Conservation (phyloP, 106 monocot species). For the Hemerocallis citrina region DNA sequence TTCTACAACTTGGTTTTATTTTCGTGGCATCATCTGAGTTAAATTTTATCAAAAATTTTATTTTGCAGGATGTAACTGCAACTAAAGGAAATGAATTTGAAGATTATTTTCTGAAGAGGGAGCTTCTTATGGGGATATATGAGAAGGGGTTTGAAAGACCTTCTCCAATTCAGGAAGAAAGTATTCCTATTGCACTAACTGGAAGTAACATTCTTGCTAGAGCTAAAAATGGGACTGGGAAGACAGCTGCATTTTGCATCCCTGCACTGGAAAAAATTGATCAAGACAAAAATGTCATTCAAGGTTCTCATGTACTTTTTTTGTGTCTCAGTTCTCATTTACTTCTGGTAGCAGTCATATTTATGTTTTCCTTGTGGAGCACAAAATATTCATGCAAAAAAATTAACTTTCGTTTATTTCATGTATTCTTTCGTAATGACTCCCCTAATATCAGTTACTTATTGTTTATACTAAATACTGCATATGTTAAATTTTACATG, state of each 20-base stretch:
- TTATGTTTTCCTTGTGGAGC: conserved; percentile 1
- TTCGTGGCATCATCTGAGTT: not conserved
- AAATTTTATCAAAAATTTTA: not conserved
- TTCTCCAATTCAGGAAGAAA: conserved; percentile 96
- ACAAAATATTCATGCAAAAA: too few relatives aligned
- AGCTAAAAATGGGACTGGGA: conserved; percentile 98
- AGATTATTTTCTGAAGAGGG: conserved; percentile 93
- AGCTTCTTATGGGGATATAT: conserved; percentile 96
- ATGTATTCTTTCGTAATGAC: not conserved
- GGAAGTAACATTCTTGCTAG: conserved; percentile 94
- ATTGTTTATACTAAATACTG: not conserved
- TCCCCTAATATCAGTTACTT: not conserved
- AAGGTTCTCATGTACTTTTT: conserved; percentile 50
- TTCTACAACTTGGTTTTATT: not conserved
- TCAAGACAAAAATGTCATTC: conserved; percentile 75
- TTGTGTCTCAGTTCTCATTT: too few relatives aligned
- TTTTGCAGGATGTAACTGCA: conserved; percentile 90
- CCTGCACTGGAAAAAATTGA: conserved; percentile 95
- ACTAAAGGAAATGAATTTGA: conserved; percentile 99
- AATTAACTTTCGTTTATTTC: too few relatives aligned
- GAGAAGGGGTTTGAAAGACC: conserved; percentile 95
- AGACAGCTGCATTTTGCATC: conserved; percentile 94
- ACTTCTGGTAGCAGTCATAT: not conserved
- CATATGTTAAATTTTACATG: not conserved
- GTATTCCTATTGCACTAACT: conserved; percentile 90